Base-by-base conservation (phyloP, 345 rosid species). In the Salix purpurea region DNA sequence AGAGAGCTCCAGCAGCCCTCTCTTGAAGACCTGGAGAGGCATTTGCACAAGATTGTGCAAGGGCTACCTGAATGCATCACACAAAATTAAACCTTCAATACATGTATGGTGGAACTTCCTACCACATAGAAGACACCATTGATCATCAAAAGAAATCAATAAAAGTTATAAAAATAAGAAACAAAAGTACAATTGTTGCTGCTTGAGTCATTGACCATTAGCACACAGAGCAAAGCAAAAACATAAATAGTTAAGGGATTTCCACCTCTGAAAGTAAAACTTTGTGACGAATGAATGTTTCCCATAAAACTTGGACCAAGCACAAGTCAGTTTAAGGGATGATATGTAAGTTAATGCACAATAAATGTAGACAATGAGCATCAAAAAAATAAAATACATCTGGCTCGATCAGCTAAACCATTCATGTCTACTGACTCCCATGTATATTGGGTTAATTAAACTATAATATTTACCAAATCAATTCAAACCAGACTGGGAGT, bases 1-100 rank as follows among this genome's bases (percentile, higher is more conserved):
- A 85, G 4, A 82, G 76, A 65, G 85, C 82, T 24, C 85, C 85
- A 26, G 85, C 88, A 54, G 85, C 85, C 72, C 88, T 77, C 75
- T 85, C 85, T 76, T 85, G 88, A 72, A 85, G 83, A 75, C 82
- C 80, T 21, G 50, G 80, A 54, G 85, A 82, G 71, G 78, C 61
- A 75, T 69, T 74, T n/a, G 81, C 70, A 70, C 84, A 83, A 36
- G 82, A 82, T 73, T 73, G 81, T 34, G 85, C 87, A 13, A 85
- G 82, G 66, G 84, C 46, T 69, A 85, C 85, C 85, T 84, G 46
- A 14, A 64, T 19, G 70, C 39, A 32, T 65, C 79, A 40, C 52
- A 67, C n/a, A 46, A 9, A 42, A 80, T 71, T 62, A 79, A 71
- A 76, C 48, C 67, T 73, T 75, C 48, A 81, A 50, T 23, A 68